A percentile compares a stretch with the other conserved stretches of the same genome.
Conservation (phyloP, 345 rosid species). For the Arabidopsis thaliana region TAIR10.1 NC_003075.7:2610001-2610500, state of each 20-base stretch:
- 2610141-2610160: slow-evolving; percentile 23
- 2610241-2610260: neutral
- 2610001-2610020: slow-evolving; percentile 8
- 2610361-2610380: slow-evolving; percentile 83
- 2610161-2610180: neutral
- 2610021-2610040: neutral
- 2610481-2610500: slow-evolving; percentile 2
- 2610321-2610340: slow-evolving; percentile 93
- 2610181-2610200: neutral
- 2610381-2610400: slow-evolving; percentile 39
- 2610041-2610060: neutral
- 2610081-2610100: neutral
- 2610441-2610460: neutral
- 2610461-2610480: neutral
- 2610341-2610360: slow-evolving; percentile 82
- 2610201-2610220: neutral
- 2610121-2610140: slow-evolving; percentile 10
- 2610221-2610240: neutral
- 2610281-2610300: neutral
- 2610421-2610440: neutral
- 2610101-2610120: neutral
- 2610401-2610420: slow-evolving; percentile 4
- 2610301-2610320: slow-evolving; percentile 51
- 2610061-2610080: neutral
- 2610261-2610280: neutral